Conservation (phyloP, 441 rosid species). For the Erysimum cheiri region DNA sequence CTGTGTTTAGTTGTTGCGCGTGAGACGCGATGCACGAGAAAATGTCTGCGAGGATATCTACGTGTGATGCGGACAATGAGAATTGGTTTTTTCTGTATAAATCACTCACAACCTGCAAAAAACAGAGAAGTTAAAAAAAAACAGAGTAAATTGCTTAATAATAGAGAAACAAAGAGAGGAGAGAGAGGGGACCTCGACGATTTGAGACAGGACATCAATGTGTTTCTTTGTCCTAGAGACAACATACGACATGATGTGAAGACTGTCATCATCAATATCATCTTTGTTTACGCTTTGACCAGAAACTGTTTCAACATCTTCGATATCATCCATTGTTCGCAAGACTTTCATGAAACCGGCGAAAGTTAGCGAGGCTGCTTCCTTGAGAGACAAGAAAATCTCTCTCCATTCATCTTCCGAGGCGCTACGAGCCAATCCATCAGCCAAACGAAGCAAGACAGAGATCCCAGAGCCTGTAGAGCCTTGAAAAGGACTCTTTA, state of each 20-base stretch:
- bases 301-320: slow-evolving; percentile 63
- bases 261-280: slow-evolving; percentile 77
- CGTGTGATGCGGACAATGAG: slow-evolving; percentile 57
- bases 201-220: slow-evolving; percentile 76
- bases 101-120: slow-evolving; percentile 68
- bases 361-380: slow-evolving; percentile 69
- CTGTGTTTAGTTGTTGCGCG: slow-evolving; percentile 68
- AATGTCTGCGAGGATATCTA: slow-evolving; percentile 58
- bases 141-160: slow-evolving; percentile 12
- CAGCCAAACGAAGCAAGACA: slow-evolving; percentile 64
- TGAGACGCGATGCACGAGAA: slow-evolving; percentile 72
- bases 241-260: slow-evolving; percentile 82
- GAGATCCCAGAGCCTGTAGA: slow-evolving; percentile 83
- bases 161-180: neutral
- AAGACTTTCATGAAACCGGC: slow-evolving; percentile 82
- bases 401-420: slow-evolving; percentile 84
- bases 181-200: slow-evolving; percentile 67
- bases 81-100: slow-evolving; percentile 55
- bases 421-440: slow-evolving; percentile 64
- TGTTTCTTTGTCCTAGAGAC: slow-evolving; percentile 89
- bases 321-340: slow-evolving; percentile 74
- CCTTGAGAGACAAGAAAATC: slow-evolving; percentile 69
- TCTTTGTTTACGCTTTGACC: slow-evolving; percentile 63
- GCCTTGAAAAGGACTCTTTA: slow-evolving; percentile 81
- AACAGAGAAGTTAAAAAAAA: slow-evolving; percentile 25